Percentiles rank a stretch among this genome's conserved stretches.
phyloP scores from a whole-genome alignment of 169 alveolate genomes.

The Plasmodium falciparum region DNA sequence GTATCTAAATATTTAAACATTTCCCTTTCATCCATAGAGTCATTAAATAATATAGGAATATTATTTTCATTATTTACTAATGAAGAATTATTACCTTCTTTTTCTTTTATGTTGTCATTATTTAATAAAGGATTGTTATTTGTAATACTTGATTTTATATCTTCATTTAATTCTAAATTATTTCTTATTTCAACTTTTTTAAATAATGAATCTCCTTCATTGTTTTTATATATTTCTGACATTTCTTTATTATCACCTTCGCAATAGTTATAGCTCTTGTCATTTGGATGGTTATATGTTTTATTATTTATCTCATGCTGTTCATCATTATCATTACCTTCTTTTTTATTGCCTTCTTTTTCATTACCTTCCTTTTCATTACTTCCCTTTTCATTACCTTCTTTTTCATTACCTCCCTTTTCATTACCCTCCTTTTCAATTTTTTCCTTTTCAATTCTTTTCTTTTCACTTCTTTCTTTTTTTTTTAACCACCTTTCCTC shows the following conservation, averaged over 20 bases:
- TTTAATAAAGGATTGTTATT: background rate
- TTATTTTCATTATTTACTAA: constrained; percentile 20
- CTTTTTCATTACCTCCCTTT: too few species aligned
- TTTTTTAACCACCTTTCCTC: constrained; percentile 27
- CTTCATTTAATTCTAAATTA: background rate
- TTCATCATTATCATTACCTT: background rate
- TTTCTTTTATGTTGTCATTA: constrained; percentile 4
- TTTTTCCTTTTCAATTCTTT: constrained; percentile 9
- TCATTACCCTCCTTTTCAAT: too few species aligned
- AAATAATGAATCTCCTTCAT: background rate
- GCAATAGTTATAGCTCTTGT: too few species aligned
- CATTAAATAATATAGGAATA: constrained; percentile 45
- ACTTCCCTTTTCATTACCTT: background rate
- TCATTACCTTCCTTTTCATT: constrained; percentile 8
- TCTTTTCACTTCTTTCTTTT: too few species aligned
- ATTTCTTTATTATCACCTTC: background rate
- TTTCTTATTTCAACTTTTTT: background rate
- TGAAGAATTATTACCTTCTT: background rate
- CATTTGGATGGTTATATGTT: background rate
- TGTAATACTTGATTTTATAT: background rate
- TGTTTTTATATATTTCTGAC: background rate
- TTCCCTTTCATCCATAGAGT: constrained; percentile 69
- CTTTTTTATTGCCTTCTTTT: background rate
- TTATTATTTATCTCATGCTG: background rate
- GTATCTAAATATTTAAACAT: constrained; percentile 68